Conservation (phyloP, 345 rosid species). For the Heritiera fomes region DNA sequence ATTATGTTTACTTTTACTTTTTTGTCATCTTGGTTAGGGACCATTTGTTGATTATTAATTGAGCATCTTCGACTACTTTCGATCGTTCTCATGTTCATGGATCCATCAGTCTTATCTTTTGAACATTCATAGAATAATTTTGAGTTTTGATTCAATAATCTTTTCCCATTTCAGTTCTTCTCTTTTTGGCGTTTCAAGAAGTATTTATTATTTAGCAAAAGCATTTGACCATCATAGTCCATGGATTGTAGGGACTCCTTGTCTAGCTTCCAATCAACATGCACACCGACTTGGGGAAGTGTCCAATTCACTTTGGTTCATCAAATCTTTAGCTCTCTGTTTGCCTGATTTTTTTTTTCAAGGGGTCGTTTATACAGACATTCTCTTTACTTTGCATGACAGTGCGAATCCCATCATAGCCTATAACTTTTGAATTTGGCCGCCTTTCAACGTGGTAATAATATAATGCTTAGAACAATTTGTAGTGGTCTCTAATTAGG, state of each 20-base stretch:
- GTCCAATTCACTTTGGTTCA: background rate
- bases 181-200: background rate
- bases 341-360: background rate
- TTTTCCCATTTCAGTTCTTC: too few species aligned
- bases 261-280: background rate
- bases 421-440: background rate
- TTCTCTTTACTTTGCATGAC: background rate
- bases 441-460: background rate
- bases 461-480: background rate
- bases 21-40: background rate
- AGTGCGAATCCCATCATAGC: background rate
- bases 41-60: background rate
- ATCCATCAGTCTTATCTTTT: background rate
- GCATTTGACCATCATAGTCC: background rate
- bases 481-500: background rate
- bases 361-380: background rate
- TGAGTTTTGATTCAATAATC: too few species aligned
- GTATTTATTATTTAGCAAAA: background rate
- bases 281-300: background rate
- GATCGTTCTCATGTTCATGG: background rate
- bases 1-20: background rate
- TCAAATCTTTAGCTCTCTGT: background rate
- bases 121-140: background rate
- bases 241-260: background rate
- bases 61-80: conserved; percentile 1